These are phyloP conservation scores for Nicotiana paniculata DNA, from an alignment of 257 asterid genomes.

Conservation along the genomic window DNA sequence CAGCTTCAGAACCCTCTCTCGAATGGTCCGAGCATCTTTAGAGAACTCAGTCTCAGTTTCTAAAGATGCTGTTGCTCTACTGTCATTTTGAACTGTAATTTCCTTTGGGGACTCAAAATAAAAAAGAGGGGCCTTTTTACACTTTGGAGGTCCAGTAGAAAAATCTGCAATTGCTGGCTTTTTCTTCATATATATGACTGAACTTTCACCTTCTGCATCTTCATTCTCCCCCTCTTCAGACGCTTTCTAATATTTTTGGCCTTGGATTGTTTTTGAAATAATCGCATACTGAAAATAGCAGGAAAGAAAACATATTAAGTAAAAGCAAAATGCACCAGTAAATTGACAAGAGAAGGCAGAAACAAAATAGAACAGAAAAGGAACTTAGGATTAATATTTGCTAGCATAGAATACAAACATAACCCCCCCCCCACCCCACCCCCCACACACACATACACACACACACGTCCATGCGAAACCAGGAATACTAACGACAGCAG, in stretches of 20 bases:
- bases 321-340: background rate
- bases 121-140: constrained; percentile 24
- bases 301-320: background rate
- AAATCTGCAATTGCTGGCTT: constrained; percentile 45
- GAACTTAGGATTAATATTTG: background rate
- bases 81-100: constrained; percentile 80
- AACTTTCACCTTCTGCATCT: constrained; percentile 41
- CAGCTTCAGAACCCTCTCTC: constrained; percentile 74
- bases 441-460: no score
- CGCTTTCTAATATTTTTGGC: constrained; percentile 74
- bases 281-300: constrained; percentile 52
- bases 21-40: constrained; percentile 72
- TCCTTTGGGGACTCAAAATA: constrained; percentile 70
- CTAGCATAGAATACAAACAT: background rate
- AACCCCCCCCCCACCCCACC: no score
- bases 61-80: constrained; percentile 71
- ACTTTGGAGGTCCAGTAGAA: constrained; percentile 52
- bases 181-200: constrained; percentile 48
- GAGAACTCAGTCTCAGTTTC: constrained; percentile 87
- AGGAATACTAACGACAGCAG: background rate
- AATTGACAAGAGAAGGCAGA: background rate
- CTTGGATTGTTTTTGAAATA: constrained; percentile 72
- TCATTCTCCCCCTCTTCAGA: constrained; percentile 44
- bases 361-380: background rate
- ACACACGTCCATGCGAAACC: background rate